Evolutionary conservation across 495 filamentous ascomycete species (phyloP), one percentile per base, ranked within the genome.

Genomic region (Saxophila tyrrhenica): DNA sequence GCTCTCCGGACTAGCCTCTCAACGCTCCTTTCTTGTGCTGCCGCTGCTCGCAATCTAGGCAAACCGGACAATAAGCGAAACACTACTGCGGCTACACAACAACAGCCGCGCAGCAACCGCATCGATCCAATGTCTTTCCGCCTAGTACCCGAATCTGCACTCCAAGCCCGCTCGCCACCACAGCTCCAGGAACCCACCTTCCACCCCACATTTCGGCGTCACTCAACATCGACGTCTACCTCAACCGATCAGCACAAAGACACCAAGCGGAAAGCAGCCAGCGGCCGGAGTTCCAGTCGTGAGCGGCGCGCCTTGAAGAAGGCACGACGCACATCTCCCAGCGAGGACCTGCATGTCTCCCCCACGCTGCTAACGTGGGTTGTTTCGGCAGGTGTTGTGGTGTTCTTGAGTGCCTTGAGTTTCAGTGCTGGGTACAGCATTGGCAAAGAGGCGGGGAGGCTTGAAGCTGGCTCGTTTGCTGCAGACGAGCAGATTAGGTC

Each of bases 381-480:
- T 2, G 78, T 96, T 38, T 86, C 83, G 39, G 92, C 92, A 0
- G 91, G 92, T 0, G 90, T 95, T 3, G 86, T 98, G 7, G 86
- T 98, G 10, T 72, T 97, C 1, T 83, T 97, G 39, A 87, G 84
- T 1, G 92, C 91, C 1, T 82, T 96, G 48, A 90, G 89, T 54
- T 98, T 97, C 63, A 86, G 88, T 0, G 92, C 92, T 0, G 92
- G 92, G 0, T 97, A 94, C 62, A 86, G 86, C 11, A 79, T 95
- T 17, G 92, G 92, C 11, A 75, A 79, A 22, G 89, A 95, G 63
- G 85, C 87, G 1, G 88, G 87, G 0, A 75, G 79, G 25, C 71
- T 82, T 23, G 87, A 92, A 64, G 72, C 72, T 21, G 71, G 50
- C 3, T 8, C 41, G 7, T 44, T 44, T 44, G 41, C 41, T 17